Evolutionary conservation across 768 basidiomycete genomes (phyloP).

Genomic region (Fomitopsis serialis): DNA sequence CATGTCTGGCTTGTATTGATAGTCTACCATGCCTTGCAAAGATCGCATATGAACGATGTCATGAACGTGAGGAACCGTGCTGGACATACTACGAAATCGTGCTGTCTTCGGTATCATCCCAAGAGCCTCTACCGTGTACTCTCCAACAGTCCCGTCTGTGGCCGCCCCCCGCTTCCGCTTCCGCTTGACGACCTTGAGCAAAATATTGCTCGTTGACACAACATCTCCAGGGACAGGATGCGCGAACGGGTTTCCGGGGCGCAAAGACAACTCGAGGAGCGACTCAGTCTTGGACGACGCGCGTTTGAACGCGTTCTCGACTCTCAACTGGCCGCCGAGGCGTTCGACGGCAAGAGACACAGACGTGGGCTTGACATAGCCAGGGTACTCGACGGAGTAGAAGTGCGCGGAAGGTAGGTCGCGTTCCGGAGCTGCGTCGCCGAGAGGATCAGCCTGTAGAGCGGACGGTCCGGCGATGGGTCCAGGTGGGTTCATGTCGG

Average conservation of each 20-base stretch:
- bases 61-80: not conserved
- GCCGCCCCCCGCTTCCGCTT: constrained; percentile 40
- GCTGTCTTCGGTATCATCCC: constrained; percentile 80
- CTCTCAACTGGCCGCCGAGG: constrained; percentile 62
- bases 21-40: constrained; percentile 83
- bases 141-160: constrained; percentile 41
- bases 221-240: constrained; percentile 85
- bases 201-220: constrained; percentile 70
- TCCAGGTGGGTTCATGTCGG: not conserved
- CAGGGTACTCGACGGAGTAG: constrained; percentile 88
- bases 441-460: not conserved
- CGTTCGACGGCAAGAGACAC: constrained; percentile 56
- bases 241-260: constrained; percentile 68
- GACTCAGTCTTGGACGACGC: constrained; percentile 56
- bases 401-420: constrained; percentile 55
- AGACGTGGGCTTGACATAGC: constrained; percentile 65
- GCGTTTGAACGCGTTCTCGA: constrained; percentile 77
- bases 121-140: constrained; percentile 69
- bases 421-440: constrained; percentile 28
- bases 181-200: constrained; percentile 78
- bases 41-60: not conserved
- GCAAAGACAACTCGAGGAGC: constrained; percentile 71
- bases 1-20: constrained; percentile 76
- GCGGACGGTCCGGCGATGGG: not conserved
- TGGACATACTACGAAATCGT: constrained; percentile 78